Base-by-base conservation (phyloP, 1,139 yeast genomes). In the Candida frijolesensis region DNA sequence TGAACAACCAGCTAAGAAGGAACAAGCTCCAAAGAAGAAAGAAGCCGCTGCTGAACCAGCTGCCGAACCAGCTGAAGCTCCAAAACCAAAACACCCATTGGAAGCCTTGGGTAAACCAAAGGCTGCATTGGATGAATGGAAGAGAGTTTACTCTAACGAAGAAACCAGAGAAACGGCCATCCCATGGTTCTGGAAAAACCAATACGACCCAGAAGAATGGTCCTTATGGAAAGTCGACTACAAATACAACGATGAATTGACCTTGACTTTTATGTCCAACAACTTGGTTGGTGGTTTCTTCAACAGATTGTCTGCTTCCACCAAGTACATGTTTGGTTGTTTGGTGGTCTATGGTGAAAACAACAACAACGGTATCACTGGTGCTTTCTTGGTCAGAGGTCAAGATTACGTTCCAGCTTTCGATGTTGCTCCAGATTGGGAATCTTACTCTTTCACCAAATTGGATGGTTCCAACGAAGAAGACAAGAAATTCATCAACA, bases 401-500 rank as follows among this genome's bases (percentile, higher is more conserved):
- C 90, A 92, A 76, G 97, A 94, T 58, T 76, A 65, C 70, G 81
- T 62, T 54, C 96, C 97, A 71, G 99, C 97, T 60, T 90, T 94
- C 67, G 88, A 94, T 60, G 98, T 94, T 72, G 99, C 98, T 68
- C 98, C 99, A 76, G 99, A 94, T 79, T 90, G 96, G 96, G 98
- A 94, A 79, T 74, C 80, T 53, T 76, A 76, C 62, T 56, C 62
- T 40, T 76, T 65, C 76, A 63, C 71, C 63, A 74, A 71, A 65
- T 67, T 76, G 62, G 79, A 75, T 58, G 71, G 64, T 54, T 58
- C 71, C 50, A 62, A 64, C 51, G 68, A 63, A 53, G 74, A 71
- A 55, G 64, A 59, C 67, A 66, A 67, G 64, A 66, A 69, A 57
- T 76, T 73, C 60, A 57, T 75, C 58, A 63, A 76, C 69, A 76